Base-by-base conservation (phyloP, 2,329 filamentous ascomycete genomes). In the Cryoendolithus antarcticus region DNA sequence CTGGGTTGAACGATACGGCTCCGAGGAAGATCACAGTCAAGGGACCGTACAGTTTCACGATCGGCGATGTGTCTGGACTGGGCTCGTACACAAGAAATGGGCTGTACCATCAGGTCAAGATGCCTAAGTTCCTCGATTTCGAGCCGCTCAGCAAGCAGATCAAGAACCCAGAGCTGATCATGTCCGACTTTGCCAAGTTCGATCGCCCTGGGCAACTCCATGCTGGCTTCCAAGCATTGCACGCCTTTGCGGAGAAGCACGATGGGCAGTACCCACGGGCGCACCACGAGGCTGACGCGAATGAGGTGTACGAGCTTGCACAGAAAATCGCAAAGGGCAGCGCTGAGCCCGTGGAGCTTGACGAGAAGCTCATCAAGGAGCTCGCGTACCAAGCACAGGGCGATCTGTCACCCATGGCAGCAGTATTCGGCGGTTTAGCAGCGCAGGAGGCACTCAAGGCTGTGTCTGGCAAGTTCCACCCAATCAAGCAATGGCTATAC, bases 101-200 rank as follows among this genome's bases (percentile, higher is more conserved):
- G 44, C 75, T 94, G 43, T 98, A 83, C 62, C 81, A 84, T 30
- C 91, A 98, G 62, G 91, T 96, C 62, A 98, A 96, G 73, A 95
- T 95, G 89, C 91, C 91, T 37, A 94, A 91, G 66, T 75, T 86
- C 39, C 65, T 96, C 54, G 75, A 91, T 59, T 98, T 96, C 65
- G 84, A 94, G 66, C 71, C 77, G 31, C 75, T 95, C 41, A 78
- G 78, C 32, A 67, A 75, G 38, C 76, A 93, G 44, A 63, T 95
- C 41, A 85, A 85, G 62, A 82, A 86, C 42, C 91, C 91, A 2
- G 89, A 95, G 54, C 77, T 93, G 47, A 65, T 96, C 54, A 76
- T 94, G 44, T 93, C 91, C 13, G 91, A 98, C 60, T 98, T 88
- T 57, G 91, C 91, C 63, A 98, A 98, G 63, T 96, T 95, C 50